Evolutionary conservation across 768 basidiomycete genomes (phyloP), one percentile per base, ranked within the genome.

Genomic region (Collybia sordida): DNA sequence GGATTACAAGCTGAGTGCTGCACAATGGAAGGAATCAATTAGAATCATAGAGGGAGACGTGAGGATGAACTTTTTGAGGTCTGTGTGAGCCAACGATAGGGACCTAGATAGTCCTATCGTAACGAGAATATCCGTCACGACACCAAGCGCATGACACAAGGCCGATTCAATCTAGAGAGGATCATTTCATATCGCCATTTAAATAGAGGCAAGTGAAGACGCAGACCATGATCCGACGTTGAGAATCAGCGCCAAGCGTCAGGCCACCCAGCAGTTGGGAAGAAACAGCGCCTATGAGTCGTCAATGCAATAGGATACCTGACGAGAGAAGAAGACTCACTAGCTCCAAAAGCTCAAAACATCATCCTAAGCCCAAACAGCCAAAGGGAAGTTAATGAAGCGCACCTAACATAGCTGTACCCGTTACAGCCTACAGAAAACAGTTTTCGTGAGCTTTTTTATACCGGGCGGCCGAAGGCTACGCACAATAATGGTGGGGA

Each of bases 121-220:
- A n/a, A 53, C 47, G 14, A 53, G 9, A 17, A 48, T 18, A 15
- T 53, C 51, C 12, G 41, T 42, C 12, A 49, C 4, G 2, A 38
- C 31, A 17, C 22, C 51, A 4, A 47, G 21, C 17, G 11, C 46
- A 35, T 53, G 51, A 19, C 41, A 53, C 11, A 49, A 17, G 4
- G 31, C 41, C 22, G 49, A 19, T 22, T 52, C 36, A 12, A 48
- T 15, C 51, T 52, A 24, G 31, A 22, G 22, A 42, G 14, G 18
- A 9, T 9, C 7, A 46, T 6, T n/a, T 9, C 34, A n/a, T 12
- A 23, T 9, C n/a, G n/a, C 14, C 1, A 6, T 1, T n/a, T 5
- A 27, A 17, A 11, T 3, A 25, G n/a, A 15, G 23, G 3, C 9
- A 36, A 24, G 21, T 18, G 17, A 36, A 47, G 4, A 42, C n/a